Evolutionary conservation across 2,329 filamentous ascomycete species (phyloP).

Genomic region (Macrophomina tecta): DNA sequence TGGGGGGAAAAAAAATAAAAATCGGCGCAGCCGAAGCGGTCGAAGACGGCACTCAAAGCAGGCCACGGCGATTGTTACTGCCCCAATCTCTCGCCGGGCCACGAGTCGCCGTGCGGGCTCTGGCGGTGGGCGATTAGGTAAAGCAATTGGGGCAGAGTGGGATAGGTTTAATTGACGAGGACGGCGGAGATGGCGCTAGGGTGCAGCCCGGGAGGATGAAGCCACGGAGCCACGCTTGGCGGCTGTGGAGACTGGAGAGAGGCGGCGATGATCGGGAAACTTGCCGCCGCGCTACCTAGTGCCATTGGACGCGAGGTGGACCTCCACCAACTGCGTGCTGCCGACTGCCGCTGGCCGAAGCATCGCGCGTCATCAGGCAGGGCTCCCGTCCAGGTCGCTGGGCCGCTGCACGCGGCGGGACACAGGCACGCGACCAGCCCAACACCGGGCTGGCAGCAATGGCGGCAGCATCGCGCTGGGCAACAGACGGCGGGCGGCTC

Average conservation of each 20-base stretch:
- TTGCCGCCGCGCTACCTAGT: constrained; percentile 4
- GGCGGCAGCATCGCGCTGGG: not conserved
- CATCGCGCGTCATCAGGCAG: not conserved
- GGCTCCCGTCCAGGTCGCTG: not conserved
- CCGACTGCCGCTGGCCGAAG: not conserved
- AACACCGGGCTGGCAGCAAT: not conserved
- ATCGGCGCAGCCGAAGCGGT: not conserved
- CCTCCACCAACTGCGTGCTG: not conserved
- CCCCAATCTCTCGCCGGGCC: not conserved
- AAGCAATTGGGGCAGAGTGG: constrained; percentile 11
- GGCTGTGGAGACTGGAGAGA: not conserved
- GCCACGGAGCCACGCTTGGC: constrained; percentile 16
- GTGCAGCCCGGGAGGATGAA: not conserved
- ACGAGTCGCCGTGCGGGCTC: not conserved
- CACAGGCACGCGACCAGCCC: not conserved
- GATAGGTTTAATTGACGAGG: constrained; percentile 20
- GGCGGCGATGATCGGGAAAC: constrained; percentile 21
- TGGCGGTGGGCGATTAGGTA: constrained; percentile 6
- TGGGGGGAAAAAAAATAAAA: not conserved
- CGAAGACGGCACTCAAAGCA: not conserved
- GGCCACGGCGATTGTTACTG: not conserved
- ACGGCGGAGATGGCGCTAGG: constrained; percentile 10
- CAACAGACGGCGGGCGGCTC: not conserved
- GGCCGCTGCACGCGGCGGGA: not conserved
- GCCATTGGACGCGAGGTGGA: no score